Evolutionary conservation across 2,329 filamentous ascomycete species (phyloP), one percentile per base, ranked within the genome.

Genomic region (Exophiala bonariae): DNA sequence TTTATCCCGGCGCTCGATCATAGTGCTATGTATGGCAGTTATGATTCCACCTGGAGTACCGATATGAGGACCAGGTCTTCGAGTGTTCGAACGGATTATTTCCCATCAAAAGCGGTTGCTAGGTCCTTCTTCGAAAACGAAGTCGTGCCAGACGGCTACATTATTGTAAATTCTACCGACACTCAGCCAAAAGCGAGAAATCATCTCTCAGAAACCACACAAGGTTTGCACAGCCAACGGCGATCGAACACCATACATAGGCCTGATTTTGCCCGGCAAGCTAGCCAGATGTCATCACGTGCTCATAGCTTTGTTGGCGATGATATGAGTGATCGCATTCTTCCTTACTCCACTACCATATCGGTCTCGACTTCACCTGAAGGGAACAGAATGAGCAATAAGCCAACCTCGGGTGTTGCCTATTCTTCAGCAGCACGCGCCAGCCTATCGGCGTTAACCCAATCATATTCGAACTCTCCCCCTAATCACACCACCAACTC

Each of bases 1-100:
- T 73, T 84, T 44, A 42, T 23, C n/a, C 47, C 52, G n/a, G 37
- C 22, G 13, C 22, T 41, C 30, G 47, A 49, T 23, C 19, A 44
- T 18, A 41, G 45, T 22, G 14, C 35, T 13, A 44, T 49, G 17
- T 37, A 36, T 8, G 48, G 49, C 34, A 42, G 50, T 5, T 13
- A 9, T 2, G 14, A 22, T 7, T 17, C 17, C 11, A 32, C 26
- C 18, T 18, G 7, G 20, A 20, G 17, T 13, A 23, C 14, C 11
- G 30, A 11, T 16, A 8, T 20, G 10, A 8, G 11, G 7, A 30
- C 8, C 17, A 14, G 37, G 23, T 19, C 16, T 22, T 18, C 9
- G 10, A 20, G 36, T 3, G 23, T 31, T 34, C 40, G 23, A n/a
- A 28, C 37, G 11, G 43, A 50, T 22, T 57, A 57, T 23, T 57